These are phyloP conservation scores for Pyrenula aspistea DNA, from an alignment of 495 filamentous ascomycete genomes.

Conservation along the genomic window DNA sequence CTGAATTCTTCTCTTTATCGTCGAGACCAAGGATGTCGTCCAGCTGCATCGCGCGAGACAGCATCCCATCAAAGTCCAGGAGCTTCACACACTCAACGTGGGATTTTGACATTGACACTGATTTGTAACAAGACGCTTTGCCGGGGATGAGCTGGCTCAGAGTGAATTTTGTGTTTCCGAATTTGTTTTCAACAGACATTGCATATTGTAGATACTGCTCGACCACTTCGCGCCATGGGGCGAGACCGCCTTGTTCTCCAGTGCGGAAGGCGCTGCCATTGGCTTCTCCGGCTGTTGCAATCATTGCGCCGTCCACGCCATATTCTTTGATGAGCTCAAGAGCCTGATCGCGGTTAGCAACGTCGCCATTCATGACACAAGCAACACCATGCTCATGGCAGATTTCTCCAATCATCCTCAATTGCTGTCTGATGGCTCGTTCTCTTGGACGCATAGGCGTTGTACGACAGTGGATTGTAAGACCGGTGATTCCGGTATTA, in stretches of 20 bases:
- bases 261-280: constrained; percentile 76
- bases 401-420: constrained; percentile 64
- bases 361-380: constrained; percentile 91
- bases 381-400: constrained; percentile 77
- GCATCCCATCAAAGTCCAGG: constrained; percentile 44
- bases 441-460: constrained; percentile 90
- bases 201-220: constrained; percentile 57
- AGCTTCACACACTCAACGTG: constrained; percentile 52
- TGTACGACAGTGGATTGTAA: constrained; percentile 92
- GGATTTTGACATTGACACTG: constrained; percentile 43
- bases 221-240: constrained; percentile 64
- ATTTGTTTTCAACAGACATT: constrained; percentile 70
- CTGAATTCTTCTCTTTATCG: constrained; percentile 19
- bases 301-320: constrained; percentile 90
- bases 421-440: constrained; percentile 71
- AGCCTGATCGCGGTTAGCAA: constrained; percentile 56
- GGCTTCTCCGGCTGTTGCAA: constrained; percentile 78
- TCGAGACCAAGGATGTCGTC: constrained; percentile 52
- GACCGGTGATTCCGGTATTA: constrained; percentile 74
- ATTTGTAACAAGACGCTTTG: constrained; percentile 46
- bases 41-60: constrained; percentile 42
- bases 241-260: constrained; percentile 48
- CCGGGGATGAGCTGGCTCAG: constrained; percentile 78
- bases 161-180: constrained; percentile 83
- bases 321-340: constrained; percentile 56